Evolutionary conservation across 140 eudicot genomes (phyloP).

Genomic region (Bidens hawaiensis): DNA sequence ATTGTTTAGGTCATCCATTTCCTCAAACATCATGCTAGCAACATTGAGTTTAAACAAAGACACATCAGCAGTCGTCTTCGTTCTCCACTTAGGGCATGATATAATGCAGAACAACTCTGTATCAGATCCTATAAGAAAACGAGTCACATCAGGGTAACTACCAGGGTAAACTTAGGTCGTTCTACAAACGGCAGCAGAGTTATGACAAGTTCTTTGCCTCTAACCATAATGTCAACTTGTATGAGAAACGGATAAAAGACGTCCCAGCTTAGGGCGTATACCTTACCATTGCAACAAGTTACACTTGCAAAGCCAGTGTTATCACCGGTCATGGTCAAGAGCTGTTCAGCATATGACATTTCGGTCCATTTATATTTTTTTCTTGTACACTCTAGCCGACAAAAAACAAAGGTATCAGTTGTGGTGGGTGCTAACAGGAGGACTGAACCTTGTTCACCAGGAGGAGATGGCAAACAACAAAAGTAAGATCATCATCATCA

Average conservation of each 20-base stretch:
- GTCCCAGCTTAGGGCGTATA: neutral
- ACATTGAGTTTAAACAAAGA: neutral
- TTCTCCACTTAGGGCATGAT: neutral
- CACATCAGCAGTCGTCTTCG: neutral
- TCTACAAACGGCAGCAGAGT: neutral
- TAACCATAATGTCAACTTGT: neutral
- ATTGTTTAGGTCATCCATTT: neutral
- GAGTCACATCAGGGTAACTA: neutral
- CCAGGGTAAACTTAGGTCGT: neutral
- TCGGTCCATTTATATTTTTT: no score
- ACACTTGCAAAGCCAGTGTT: neutral
- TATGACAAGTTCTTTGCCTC: neutral
- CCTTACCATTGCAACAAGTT: neutral
- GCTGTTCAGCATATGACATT: neutral
- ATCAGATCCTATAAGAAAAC: neutral
- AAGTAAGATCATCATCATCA: no score
- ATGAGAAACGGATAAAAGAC: neutral
- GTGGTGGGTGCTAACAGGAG: neutral
- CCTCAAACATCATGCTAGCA: neutral
- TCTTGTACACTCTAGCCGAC: neutral
- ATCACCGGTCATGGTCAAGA: neutral
- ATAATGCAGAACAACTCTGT: neutral
- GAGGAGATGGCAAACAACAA: neutral
- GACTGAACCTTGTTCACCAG: neutral
- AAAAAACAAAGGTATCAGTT: neutral